Base-by-base conservation (phyloP, 1,139 yeast species). In the Suhomyces chickasaworum region DNA sequence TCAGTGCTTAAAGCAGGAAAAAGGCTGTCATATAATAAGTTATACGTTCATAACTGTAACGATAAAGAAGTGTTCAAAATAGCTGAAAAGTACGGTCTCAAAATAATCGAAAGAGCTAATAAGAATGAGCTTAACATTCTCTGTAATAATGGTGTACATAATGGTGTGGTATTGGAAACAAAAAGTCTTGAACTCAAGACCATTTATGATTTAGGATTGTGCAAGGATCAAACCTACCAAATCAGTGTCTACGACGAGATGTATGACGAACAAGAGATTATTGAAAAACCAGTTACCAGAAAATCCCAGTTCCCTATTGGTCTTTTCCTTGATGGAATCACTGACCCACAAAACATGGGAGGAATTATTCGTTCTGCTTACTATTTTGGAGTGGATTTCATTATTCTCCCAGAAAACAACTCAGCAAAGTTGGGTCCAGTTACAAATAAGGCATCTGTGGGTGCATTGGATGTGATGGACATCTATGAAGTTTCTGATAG, bases 341-440 rank as follows among this genome's bases (percentile, higher is more conserved):
- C 90, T 4, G 97, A 91, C 61, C 95, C 97, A 0, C 96, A 89
- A 61, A 91, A 91, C 60, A 73, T 89, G 56, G 98, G 98, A 2
- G 95, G 95, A 29, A 83, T 91, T 40, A 66, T 89, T 27, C 73
- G 98, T 59, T 80, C 91, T 1, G 95, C 96, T 0, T 87, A 83
- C 64, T 90, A 78, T 64, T 72, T 90, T 35, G 97, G 97, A 2
- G 96, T 79, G 1, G 97, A 90, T 64, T 87, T 89, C 56, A 70
- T 90, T 12, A 80, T 87, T 2, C 68, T 86, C 41, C 86, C 96
- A 2, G 81, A 79, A 37, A 80, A 78, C 51, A 85, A 88, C 59
- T 80, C 89, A 54, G 89, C 97, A 1, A 78, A 84, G 21, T 63
- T 90, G 51, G 81, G 89, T 0, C 89, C 96, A 0, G 85, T 80